Conservation (phyloP, 2,329 filamentous ascomycete genomes). For the Aureobasidium sp. region DNA sequence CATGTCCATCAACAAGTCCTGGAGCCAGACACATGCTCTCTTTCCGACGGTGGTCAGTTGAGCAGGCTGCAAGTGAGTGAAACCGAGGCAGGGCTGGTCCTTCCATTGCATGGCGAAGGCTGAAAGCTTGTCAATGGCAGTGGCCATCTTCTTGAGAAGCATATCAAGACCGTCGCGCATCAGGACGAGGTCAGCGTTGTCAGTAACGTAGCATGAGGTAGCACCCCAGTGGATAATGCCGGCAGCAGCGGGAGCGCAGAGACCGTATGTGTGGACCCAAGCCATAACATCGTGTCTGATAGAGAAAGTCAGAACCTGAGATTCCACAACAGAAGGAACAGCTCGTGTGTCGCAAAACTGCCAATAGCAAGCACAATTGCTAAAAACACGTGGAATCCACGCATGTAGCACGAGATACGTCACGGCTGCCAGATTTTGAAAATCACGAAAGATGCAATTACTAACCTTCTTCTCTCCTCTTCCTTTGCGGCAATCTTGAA, state of each 20-base stretch:
- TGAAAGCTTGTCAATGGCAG: constrained; percentile 66
- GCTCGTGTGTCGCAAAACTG: neutral
- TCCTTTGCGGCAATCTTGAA: constrained; percentile 42
- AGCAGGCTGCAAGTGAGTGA: constrained; percentile 65
- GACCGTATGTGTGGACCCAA: constrained; percentile 55
- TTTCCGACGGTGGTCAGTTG: constrained; percentile 55
- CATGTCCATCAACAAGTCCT: constrained; percentile 70
- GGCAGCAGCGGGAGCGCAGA: constrained; percentile 66
- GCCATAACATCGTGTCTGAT: constrained; percentile 47
- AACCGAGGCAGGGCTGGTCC: constrained; percentile 64
- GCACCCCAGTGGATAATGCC: constrained; percentile 77
- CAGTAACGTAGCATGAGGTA: constrained; percentile 59
- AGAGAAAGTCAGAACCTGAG: neutral
- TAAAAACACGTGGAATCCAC: neutral
- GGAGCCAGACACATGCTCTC: constrained; percentile 66
- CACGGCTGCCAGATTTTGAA: neutral
- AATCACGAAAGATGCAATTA: neutral
- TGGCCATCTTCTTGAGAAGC: constrained; percentile 70
- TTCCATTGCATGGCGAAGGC: constrained; percentile 69
- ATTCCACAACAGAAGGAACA: neutral
- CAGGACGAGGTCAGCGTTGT: constrained; percentile 73
- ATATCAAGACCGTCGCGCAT: constrained; percentile 68
- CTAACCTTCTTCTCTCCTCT: constrained; percentile 36
- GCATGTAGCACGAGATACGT: neutral
- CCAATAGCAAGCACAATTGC: neutral